Evolutionary conservation across 2,329 filamentous ascomycete genomes (phyloP), one percentile per base, ranked within the genome.

Genomic region (Trichoderma polysporum): DNA sequence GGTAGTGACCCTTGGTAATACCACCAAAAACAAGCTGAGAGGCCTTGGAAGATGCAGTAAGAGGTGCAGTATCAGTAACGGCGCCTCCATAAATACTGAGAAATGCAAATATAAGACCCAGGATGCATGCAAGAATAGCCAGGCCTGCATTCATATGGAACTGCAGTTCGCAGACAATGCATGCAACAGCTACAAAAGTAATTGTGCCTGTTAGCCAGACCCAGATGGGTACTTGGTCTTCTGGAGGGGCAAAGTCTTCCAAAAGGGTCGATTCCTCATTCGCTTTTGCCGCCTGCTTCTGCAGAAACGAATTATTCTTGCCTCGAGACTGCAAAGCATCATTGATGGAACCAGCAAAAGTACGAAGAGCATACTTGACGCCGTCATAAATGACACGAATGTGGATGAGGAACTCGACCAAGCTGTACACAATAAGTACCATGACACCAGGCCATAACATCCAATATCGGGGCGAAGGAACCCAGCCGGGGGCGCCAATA

Each of bases 1-100:
- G 72, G 76, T 83, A 85, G 69, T 83, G 78, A 75, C 84, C 80
- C 69, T 84, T 82, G 39, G 88, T 90, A 33, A 88, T 87, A 59
- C 85, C 88, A 70, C 88, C 88, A 54, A 89, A 87, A 64, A 91
- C 83, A 66, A 91, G 85, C 79, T 91, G 89, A 1, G 87, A 89
- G 4, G 88, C 88, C 77, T 91, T 91, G 70, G 88, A 84, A 0
- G 87, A 87, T 3, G 89, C 87, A 3, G 88, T 90, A 2, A 91
- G 79, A 0, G 89, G 89, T 0, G 88, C 88, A 71, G 85, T 85
- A 71, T 80, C 78, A 0, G 86, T 88, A 71, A 88, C 85, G 15
- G 86, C 86, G 56, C 85, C 79, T 9, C 78, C 78, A 41, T 79
- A 79, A 67, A 80, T 79, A 61, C 72, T 84, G 45, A 88, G 78